phyloP scores from a whole-genome alignment of 1,284 basidiomycete genomes.

The Cutaneotrichosporon sp. region DNA sequence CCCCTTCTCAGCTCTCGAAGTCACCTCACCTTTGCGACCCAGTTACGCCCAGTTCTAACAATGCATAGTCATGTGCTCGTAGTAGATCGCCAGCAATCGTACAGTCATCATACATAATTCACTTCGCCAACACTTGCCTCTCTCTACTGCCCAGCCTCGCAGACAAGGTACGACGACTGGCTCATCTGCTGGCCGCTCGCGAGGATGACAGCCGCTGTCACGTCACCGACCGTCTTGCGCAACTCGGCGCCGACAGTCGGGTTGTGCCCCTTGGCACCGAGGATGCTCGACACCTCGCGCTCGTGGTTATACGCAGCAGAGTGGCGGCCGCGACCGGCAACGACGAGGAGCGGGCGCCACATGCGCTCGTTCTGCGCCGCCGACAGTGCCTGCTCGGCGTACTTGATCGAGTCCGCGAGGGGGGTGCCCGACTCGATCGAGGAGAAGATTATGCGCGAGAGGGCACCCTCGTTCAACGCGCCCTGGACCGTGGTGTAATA shows the following conservation, averaged over 20 bases:
- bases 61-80: slow-evolving; percentile 1
- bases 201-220: slow-evolving; percentile 69
- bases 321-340: slow-evolving; percentile 69
- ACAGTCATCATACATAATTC: neutral
- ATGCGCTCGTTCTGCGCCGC: slow-evolving; percentile 56
- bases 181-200: slow-evolving; percentile 54
- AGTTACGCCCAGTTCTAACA: neutral
- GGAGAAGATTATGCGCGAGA: slow-evolving; percentile 39
- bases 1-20: no score
- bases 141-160: slow-evolving; percentile 61
- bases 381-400: slow-evolving; percentile 57
- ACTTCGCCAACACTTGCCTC: neutral
- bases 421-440: slow-evolving; percentile 39
- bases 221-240: slow-evolving; percentile 76
- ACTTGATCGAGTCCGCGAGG: slow-evolving; percentile 58
- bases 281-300: slow-evolving; percentile 64
- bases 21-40: no score
- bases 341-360: slow-evolving; percentile 60
- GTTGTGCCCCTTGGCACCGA: slow-evolving; percentile 61
- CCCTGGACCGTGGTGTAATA: slow-evolving; percentile 40
- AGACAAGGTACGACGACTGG: slow-evolving; percentile 65
- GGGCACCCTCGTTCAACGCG: slow-evolving; percentile 24
- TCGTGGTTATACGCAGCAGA: slow-evolving; percentile 61
- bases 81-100: slow-evolving; percentile 2
- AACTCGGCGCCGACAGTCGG: slow-evolving; percentile 61